Evolutionary conservation across 306 rosid species (phyloP).

Genomic region (Vachellia pachyceras): DNA sequence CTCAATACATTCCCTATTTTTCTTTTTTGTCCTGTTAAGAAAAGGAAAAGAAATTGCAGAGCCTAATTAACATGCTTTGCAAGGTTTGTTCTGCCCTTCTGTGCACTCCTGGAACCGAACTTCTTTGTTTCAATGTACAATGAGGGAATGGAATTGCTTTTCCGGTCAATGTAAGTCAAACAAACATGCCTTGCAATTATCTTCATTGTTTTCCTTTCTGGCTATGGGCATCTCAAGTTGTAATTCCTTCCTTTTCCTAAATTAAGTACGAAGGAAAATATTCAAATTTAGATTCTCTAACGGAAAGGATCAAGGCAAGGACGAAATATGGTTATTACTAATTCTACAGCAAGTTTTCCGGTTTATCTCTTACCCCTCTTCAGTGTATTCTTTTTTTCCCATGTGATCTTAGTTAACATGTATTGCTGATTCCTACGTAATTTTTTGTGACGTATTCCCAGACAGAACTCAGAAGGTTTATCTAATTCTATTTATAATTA

Average conservation of each 20-base stretch:
- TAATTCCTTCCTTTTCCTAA: background rate
- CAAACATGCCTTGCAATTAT: background rate
- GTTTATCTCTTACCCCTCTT: background rate
- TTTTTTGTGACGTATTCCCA: background rate
- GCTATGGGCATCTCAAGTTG: background rate
- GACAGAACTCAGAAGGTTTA: no score
- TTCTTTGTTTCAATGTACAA: slow-evolving; percentile 29
- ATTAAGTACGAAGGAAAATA: background rate
- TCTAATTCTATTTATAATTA: no score
- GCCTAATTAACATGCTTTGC: slow-evolving; percentile 17
- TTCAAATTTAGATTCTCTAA: background rate
- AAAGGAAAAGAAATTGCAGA: slow-evolving; percentile 40
- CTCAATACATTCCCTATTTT: slow-evolving; percentile 37
- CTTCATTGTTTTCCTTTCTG: background rate
- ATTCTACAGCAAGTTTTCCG: background rate
- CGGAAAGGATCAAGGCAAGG: background rate
- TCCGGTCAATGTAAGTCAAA: background rate
- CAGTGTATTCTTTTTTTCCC: background rate
- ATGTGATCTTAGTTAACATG: background rate
- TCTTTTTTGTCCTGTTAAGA: slow-evolving; percentile 30
- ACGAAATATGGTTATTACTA: background rate
- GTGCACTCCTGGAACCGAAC: slow-evolving; percentile 18
- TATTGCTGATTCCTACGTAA: no score
- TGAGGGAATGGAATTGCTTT: slow-evolving; percentile 28
- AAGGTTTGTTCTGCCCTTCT: slow-evolving; percentile 28